These are phyloP conservation scores for Vaccinium myrtillus DNA, from an alignment of 148 eudicot genomes.

Conservation along the genomic window DNA sequence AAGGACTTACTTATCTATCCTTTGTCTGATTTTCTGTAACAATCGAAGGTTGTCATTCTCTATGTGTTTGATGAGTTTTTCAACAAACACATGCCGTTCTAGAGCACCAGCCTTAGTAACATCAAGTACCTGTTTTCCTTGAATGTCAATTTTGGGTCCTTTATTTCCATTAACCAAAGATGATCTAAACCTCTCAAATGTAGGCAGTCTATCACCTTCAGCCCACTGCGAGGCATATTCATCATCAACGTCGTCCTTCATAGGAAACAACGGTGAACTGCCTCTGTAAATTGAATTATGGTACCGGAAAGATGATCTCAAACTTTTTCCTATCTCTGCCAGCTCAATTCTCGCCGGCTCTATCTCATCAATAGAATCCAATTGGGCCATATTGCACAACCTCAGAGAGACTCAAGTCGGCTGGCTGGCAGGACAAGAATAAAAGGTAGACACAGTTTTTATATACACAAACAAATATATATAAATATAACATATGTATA, in stretches of 20 bases:
- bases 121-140: constrained; percentile 55
- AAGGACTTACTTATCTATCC: constrained; percentile 63
- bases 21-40: constrained; percentile 62
- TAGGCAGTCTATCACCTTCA: constrained; percentile 60
- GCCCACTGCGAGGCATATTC: constrained; percentile 50
- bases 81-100: constrained; percentile 65
- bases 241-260: constrained; percentile 34
- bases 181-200: constrained; percentile 54
- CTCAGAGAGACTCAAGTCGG: neutral
- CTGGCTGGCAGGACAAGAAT: neutral
- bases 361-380: constrained; percentile 31
- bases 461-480: neutral
- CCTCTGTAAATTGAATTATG: constrained; percentile 36
- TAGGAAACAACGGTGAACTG: constrained; percentile 29
- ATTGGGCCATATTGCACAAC: constrained; percentile 34
- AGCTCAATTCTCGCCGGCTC: constrained; percentile 39
- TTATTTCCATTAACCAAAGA: constrained; percentile 48
- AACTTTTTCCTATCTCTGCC: constrained; percentile 43
- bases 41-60: constrained; percentile 73
- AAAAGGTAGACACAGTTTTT: neutral
- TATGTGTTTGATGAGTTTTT: constrained; percentile 72
- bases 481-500: neutral
- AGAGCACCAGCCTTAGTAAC: constrained; percentile 60
- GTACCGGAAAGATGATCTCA: constrained; percentile 36
- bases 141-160: constrained; percentile 25